These are phyloP conservation scores for Sphaerosporella brunnea DNA, from an alignment of 495 filamentous ascomycete species.

Conservation along the genomic window DNA sequence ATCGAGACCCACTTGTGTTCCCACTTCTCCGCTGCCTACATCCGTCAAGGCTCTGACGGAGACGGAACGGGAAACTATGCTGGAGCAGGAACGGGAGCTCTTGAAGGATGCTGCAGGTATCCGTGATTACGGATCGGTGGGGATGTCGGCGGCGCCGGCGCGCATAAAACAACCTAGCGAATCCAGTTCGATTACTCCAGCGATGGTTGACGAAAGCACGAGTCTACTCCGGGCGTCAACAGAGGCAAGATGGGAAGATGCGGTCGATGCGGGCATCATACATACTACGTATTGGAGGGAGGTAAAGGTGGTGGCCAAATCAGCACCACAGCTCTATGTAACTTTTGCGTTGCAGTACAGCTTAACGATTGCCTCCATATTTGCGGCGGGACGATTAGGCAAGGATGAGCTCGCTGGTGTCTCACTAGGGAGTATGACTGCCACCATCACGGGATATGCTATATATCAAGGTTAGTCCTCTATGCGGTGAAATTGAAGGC, in stretches of 20 bases:
- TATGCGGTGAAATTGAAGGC: too few species aligned
- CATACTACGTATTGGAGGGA: conserved; percentile 75
- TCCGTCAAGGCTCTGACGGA: not conserved
- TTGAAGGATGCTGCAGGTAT: not conserved
- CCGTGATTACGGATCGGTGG: not conserved
- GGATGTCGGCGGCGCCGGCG: not conserved
- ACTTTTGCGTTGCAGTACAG: conserved; percentile 59
- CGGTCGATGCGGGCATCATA: conserved; percentile 52
- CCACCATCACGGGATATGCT: conserved; percentile 54
- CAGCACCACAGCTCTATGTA: conserved; percentile 42
- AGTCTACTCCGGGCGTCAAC: conserved; percentile 34
- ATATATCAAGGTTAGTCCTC: conserved; percentile 56
- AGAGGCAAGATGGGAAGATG: conserved; percentile 63
- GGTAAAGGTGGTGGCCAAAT: conserved; percentile 44
- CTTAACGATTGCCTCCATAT: conserved; percentile 49
- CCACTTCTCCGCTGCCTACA: not conserved
- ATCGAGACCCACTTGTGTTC: conserved; percentile 10
- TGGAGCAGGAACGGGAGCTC: not conserved
- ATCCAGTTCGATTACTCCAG: not conserved
- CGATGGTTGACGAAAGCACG: conserved; percentile 31
- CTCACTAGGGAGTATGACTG: conserved; percentile 51
- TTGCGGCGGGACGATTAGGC: conserved; percentile 48
- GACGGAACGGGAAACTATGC: not conserved
- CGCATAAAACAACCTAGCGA: not conserved
- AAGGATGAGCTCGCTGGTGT: conserved; percentile 47